phyloP scores from a whole-genome alignment of 2,329 filamentous ascomycete species.

The Claviceps monticola region DNA sequence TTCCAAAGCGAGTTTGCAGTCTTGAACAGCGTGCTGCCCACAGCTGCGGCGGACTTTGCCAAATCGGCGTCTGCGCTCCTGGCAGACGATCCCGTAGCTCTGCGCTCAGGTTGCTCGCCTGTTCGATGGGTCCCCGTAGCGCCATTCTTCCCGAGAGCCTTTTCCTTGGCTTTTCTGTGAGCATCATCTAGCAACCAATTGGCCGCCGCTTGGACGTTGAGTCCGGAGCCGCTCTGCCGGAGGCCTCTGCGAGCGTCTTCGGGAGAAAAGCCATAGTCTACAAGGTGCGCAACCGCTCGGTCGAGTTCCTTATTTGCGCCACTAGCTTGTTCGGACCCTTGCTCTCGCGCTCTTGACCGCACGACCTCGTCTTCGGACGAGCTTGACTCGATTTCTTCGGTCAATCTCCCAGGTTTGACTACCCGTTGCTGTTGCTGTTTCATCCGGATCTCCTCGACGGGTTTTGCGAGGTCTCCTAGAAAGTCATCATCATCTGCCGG shows the following conservation, averaged over 20 bases:
- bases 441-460: conserved; percentile 47
- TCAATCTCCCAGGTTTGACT: conserved; percentile 40
- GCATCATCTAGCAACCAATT: conserved; percentile 86
- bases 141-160: conserved; percentile 40
- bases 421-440: conserved; percentile 8
- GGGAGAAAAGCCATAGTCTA: conserved; percentile 86
- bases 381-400: conserved; percentile 34
- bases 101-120: conserved; percentile 11
- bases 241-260: conserved; percentile 74
- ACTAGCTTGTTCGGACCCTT: conserved; percentile 11
- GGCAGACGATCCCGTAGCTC: conserved; percentile 29
- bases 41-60: conserved; percentile 64
- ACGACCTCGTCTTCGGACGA: conserved; percentile 28
- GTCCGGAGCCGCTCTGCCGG: conserved; percentile 62
- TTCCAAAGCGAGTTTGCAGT: conserved; percentile 95
- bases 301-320: conserved; percentile 39
- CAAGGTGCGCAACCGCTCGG: conserved; percentile 69
- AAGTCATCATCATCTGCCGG: conserved; percentile 49
- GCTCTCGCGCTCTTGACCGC: conserved; percentile 7
- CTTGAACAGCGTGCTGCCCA: conserved; percentile 78
- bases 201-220: conserved; percentile 75
- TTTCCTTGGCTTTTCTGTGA: conserved; percentile 68
- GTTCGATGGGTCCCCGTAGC: conserved; percentile 7
- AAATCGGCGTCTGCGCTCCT: conserved; percentile 54
- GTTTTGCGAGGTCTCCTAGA: conserved; percentile 48